Base-by-base conservation (phyloP, 2,329 filamentous ascomycete genomes). In the Exophiala dermatitidis region DNA sequence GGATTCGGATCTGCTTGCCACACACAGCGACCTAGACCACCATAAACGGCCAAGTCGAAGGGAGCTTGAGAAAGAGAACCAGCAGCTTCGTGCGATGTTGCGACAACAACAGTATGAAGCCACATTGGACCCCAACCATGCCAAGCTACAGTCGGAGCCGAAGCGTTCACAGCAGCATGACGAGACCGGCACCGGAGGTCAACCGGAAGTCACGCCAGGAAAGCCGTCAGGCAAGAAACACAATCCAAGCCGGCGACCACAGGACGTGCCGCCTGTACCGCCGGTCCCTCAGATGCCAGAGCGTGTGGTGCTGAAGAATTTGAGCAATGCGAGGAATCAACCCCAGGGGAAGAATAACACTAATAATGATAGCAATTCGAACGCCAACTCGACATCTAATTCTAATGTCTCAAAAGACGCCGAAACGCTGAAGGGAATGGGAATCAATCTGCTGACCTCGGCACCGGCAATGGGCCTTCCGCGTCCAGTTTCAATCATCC, bases 61-160 rank as follows among this genome's bases (percentile, higher is more conserved):
- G 7, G 55, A 63, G 42, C 46, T 64, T 19, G 61, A 64, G 40
- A 58, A 60, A 37, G 62, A 64, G 47, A 64, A 63, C 36, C 60
- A 60, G 37, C 59, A 64, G 37, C 58, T 63, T 1, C 57, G 62
- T 48, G 53, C 55, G 7, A 43, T 61, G 48, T 49, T 63, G 12
- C 55, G 51, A 47, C 57, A 62, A 45, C 53, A 57, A 44, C 60
- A 60, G 42, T 34, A 52, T 9, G 44, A 56, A 8, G 3, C 43
- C 26, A 45, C 26, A 3, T n/a, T n/a, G 12, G 34, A 19, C 5
- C 9, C 34, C 33, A 40, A 46, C 5, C n/a, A 9, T 40, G 5
- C 43, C 41, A 36, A 48, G 26, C 41, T 41, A 52, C n/a, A 37
- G 38, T 9, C 46, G 19, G 32, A 50, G 3, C 46, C 49, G 19